Conservation (phyloP, 176 grass and related monocot genomes). For the Oryza meridionalis region DNA sequence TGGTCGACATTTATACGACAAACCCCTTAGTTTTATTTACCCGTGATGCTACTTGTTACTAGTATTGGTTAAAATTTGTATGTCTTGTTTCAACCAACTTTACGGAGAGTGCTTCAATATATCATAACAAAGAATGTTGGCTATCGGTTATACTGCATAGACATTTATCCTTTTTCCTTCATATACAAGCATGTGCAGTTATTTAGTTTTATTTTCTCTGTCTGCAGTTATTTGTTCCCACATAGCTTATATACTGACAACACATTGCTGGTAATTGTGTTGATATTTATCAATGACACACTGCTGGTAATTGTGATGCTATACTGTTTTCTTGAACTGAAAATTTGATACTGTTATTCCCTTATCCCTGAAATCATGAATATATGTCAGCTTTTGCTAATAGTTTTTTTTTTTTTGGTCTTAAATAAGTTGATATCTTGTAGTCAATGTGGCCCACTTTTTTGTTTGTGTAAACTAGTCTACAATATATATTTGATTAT, state of each 20-base stretch:
- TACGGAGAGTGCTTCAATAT: not conserved
- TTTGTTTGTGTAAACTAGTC: slow-evolving; percentile 22
- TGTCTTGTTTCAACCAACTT: not conserved
- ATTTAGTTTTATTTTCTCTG: slow-evolving; percentile 5
- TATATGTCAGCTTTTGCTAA: slow-evolving; percentile 11
- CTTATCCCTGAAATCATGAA: not conserved
- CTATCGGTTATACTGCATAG: not conserved
- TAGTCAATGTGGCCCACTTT: not conserved
- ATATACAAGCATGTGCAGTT: not conserved
- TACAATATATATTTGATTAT: slow-evolving; percentile 7
- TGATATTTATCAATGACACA: not conserved
- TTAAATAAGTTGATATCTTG: slow-evolving; percentile 9
- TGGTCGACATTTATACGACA: not conserved
- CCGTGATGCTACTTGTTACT: no score
- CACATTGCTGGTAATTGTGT: not conserved
- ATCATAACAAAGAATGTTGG: not conserved
- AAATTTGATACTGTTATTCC: not conserved
- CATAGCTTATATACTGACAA: not conserved
- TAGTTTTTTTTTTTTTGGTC: not conserved
- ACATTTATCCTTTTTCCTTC: slow-evolving; percentile 22
- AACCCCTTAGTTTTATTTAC: no score
- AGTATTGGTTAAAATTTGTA: no score
- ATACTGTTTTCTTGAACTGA: slow-evolving; percentile 3
- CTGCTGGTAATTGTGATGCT: not conserved
- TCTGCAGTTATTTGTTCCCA: not conserved